These are phyloP conservation scores for Helichrysum umbraculigerum DNA, from an alignment of 129 eudicot genomes.

Conservation along the genomic window DNA sequence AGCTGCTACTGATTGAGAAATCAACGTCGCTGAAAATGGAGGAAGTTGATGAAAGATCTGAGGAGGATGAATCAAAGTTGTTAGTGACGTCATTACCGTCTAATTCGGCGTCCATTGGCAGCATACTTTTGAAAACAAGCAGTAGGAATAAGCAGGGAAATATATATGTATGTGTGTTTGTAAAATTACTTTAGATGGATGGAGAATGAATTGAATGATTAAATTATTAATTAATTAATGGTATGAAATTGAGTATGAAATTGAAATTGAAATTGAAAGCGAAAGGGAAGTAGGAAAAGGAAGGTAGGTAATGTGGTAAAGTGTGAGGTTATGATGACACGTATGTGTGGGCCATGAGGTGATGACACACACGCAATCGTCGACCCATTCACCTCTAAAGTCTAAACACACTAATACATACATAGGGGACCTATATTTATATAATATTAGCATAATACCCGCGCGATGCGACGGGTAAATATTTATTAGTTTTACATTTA, in stretches of 20 bases:
- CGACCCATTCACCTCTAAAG: too few species aligned
- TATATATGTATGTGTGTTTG: neutral
- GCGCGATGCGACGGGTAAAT: too few species aligned
- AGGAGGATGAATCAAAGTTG: neutral
- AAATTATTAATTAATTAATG: too few species aligned
- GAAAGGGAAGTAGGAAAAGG: neutral
- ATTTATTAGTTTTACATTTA: too few species aligned
- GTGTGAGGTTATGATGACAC: conserved; percentile 38
- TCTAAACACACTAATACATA: too few species aligned
- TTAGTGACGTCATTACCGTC: neutral
- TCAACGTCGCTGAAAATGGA: conserved; percentile 35
- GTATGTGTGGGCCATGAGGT: conserved; percentile 24
- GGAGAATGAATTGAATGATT: neutral
- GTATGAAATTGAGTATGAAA: neutral
- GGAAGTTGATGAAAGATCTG: conserved; percentile 24
- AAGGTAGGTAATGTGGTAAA: too few species aligned
- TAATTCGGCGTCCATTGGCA: neutral
- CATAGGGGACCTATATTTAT: too few species aligned
- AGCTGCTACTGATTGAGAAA: conserved; percentile 37
- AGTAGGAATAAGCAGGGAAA: too few species aligned
- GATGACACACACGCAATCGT: conserved; percentile 35
- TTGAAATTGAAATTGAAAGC: too few species aligned
- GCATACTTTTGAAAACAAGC: too few species aligned
- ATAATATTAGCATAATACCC: too few species aligned
- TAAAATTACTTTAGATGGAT: neutral